phyloP scores from a whole-genome alignment of 1,284 basidiomycete species.

The Sutorius eximius region DNA sequence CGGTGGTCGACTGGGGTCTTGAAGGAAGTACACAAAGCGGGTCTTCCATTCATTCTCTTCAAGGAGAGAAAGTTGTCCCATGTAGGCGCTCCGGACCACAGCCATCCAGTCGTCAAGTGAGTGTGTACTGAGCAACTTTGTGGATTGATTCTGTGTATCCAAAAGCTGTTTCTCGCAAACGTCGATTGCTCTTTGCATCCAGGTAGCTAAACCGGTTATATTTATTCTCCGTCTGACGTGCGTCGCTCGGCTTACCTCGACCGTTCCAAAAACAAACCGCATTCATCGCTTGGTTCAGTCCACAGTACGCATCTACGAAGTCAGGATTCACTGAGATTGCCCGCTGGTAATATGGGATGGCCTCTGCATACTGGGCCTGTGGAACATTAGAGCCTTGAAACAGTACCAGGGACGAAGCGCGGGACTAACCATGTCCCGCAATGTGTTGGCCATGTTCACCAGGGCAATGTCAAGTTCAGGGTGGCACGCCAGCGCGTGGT shows the following conservation, averaged over 20 bases:
- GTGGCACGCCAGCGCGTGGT: slow-evolving; percentile 49
- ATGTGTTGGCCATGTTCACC: slow-evolving; percentile 61
- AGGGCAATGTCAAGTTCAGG: slow-evolving; percentile 62
- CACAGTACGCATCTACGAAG: slow-evolving; percentile 59
- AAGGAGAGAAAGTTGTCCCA: slow-evolving; percentile 27
- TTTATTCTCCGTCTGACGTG: slow-evolving; percentile 15
- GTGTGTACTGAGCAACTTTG: slow-evolving; percentile 39
- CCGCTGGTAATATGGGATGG: slow-evolving; percentile 54
- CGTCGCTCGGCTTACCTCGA: slow-evolving; percentile 34
- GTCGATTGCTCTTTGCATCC: slow-evolving; percentile 48
- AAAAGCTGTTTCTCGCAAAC: slow-evolving; percentile 50
- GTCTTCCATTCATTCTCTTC: slow-evolving; percentile 41
- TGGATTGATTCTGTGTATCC: slow-evolving; percentile 41
- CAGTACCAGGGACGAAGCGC: background rate
- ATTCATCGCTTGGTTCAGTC: slow-evolving; percentile 51
- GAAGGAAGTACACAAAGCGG: slow-evolving; percentile 41
- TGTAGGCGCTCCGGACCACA: slow-evolving; percentile 37
- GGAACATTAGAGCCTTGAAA: background rate
- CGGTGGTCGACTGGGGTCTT: slow-evolving; percentile 29
- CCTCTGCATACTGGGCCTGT: slow-evolving; percentile 51
- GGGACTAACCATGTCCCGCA: slow-evolving; percentile 48
- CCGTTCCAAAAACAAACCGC: slow-evolving; percentile 60
- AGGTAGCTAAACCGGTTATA: slow-evolving; percentile 35
- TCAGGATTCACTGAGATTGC: slow-evolving; percentile 53
- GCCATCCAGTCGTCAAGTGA: slow-evolving; percentile 48